These are phyloP conservation scores for Ceratobasidium sp. DNA, from an alignment of 1,284 basidiomycete genomes.

Conservation along the genomic window DNA sequence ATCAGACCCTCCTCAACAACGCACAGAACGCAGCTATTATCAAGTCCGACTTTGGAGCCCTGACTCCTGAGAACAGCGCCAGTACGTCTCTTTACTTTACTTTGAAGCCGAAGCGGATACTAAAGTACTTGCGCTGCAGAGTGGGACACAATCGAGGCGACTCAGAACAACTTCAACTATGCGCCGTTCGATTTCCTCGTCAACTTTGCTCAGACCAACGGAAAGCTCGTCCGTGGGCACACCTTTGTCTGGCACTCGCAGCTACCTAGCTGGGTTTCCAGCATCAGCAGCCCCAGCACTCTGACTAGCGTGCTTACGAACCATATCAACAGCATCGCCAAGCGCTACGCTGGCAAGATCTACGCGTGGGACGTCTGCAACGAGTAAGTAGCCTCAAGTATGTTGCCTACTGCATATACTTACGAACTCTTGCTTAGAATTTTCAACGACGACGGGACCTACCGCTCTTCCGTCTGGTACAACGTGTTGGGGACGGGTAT, in stretches of 20 bases:
- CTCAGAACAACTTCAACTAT: conserved; percentile 32
- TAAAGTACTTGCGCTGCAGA: conserved; percentile 13
- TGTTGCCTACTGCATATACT: neutral
- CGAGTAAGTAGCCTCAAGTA: conserved; percentile 51
- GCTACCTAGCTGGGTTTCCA: conserved; percentile 63
- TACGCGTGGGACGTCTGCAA: conserved; percentile 62
- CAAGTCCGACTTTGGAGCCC: conserved; percentile 37
- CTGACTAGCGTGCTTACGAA: conserved; percentile 59
- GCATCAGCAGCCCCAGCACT: conserved; percentile 44
- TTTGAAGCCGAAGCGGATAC: neutral
- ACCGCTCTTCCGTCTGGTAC: conserved; percentile 61
- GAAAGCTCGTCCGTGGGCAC: conserved; percentile 38
- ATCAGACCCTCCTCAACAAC: conserved; percentile 27
- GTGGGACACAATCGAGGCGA: conserved; percentile 49
- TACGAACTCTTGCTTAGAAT: conserved; percentile 57
- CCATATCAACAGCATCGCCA: conserved; percentile 60
- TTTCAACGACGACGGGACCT: conserved; percentile 60
- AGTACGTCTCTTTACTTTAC: conserved; percentile 23
- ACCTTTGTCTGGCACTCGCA: conserved; percentile 64
- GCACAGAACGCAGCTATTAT: conserved; percentile 32
- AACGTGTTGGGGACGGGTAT: conserved; percentile 51
- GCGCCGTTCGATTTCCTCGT: conserved; percentile 14
- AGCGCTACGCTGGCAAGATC: conserved; percentile 61
- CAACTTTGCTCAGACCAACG: conserved; percentile 37
- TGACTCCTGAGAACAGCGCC: conserved; percentile 46